phyloP scores from a whole-genome alignment of 352 stramenopile species.

The Aphanomyces euteiches region DNA sequence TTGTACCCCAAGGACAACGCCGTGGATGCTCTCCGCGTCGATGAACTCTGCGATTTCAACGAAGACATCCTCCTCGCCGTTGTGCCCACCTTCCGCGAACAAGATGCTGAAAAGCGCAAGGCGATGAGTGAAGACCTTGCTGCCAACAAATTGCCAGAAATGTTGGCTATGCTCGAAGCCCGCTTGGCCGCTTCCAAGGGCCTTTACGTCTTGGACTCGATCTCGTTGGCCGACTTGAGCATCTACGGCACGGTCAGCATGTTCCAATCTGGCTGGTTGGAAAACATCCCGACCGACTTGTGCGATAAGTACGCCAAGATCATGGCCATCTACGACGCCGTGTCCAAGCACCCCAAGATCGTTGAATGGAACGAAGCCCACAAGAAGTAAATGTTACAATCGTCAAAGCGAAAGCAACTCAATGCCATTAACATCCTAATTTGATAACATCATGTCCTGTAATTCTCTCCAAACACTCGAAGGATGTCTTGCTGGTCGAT shows the following conservation, averaged over 20 bases:
- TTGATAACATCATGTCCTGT: too few relatives aligned
- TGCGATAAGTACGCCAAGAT: background rate
- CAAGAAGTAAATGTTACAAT: constrained; percentile 1
- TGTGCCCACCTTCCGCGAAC: constrained; percentile 29
- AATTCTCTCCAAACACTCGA: too few relatives aligned
- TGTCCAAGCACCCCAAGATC: constrained; percentile 1
- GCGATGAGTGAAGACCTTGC: constrained; percentile 34
- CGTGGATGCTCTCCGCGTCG: constrained; percentile 32
- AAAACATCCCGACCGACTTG: constrained; percentile 9
- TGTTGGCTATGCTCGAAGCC: constrained; percentile 42
- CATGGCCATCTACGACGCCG: background rate
- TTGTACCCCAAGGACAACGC: constrained; percentile 39
- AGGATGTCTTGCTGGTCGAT: too few relatives aligned
- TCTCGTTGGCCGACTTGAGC: constrained; percentile 18
- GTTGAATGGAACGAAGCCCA: constrained; percentile 5
- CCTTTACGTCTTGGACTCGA: background rate
- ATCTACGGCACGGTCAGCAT: constrained; percentile 8
- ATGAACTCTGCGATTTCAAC: constrained; percentile 33
- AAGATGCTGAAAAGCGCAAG: constrained; percentile 36
- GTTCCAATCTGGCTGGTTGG: constrained; percentile 22
- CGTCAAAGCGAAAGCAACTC: background rate
- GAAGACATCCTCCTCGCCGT: constrained; percentile 18
- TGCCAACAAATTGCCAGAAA: constrained; percentile 40
- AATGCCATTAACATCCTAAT: too few relatives aligned
- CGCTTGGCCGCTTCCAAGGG: constrained; percentile 32